These are phyloP conservation scores for Puccinia horiana DNA, from an alignment of 1,284 basidiomycete species.

Conservation along the genomic window DNA sequence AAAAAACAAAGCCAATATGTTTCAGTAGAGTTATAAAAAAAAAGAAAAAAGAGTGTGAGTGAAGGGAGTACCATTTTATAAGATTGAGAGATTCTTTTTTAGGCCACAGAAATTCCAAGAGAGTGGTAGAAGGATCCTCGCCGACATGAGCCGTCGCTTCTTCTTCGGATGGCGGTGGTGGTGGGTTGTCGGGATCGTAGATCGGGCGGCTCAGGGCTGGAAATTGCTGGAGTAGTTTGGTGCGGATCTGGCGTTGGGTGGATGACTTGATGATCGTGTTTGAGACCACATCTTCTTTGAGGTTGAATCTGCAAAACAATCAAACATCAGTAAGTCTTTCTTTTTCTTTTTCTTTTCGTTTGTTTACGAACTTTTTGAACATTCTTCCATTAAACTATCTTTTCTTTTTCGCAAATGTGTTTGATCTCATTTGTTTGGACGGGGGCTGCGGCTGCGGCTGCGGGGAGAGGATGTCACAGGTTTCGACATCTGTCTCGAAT, in stretches of 20 bases:
- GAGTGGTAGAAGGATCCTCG: constrained; percentile 57
- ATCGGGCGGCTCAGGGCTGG: constrained; percentile 64
- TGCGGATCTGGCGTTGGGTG: constrained; percentile 83
- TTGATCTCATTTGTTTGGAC: too few relatives aligned
- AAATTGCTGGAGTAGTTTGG: constrained; percentile 78
- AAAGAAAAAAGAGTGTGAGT: neutral
- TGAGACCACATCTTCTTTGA: constrained; percentile 82
- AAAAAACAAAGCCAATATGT: neutral
- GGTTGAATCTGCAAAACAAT: constrained; percentile 68
- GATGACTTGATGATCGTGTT: constrained; percentile 95
- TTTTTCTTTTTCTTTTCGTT: neutral
- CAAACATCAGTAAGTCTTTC: neutral
- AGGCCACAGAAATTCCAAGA: constrained; percentile 90
- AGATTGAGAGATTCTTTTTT: constrained; percentile 93
- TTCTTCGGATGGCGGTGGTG: constrained; percentile 57
- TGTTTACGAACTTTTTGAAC: constrained; percentile 33
- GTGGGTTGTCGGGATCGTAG: constrained; percentile 55
- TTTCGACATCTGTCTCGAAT: too few relatives aligned
- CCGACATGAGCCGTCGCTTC: neutral
- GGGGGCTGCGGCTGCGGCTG: too few relatives aligned
- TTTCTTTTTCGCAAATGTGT: too few relatives aligned
- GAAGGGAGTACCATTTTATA: constrained; percentile 81
- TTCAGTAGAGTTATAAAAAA: neutral
- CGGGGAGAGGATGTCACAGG: too few relatives aligned
- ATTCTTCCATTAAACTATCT: neutral